Conservation (phyloP, 805 yeast genomes). For the Ogataea pini region DNA sequence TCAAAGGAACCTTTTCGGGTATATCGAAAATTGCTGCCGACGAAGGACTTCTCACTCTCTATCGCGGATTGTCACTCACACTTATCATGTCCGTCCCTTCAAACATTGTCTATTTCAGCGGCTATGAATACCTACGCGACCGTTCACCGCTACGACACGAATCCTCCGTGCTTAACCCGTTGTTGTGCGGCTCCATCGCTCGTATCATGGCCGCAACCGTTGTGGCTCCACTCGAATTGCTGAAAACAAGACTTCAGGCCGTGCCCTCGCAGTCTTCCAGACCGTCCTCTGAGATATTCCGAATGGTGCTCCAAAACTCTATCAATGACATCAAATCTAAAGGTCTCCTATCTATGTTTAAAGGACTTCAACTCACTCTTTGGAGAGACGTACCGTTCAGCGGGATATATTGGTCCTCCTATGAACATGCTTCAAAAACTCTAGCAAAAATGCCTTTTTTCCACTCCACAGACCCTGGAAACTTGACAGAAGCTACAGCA, state of each 20-base stretch:
- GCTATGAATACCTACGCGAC: conserved; percentile 85
- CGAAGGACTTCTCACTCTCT: conserved; percentile 78
- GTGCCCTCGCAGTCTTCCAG: conserved; percentile 52
- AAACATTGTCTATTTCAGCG: conserved; percentile 90
- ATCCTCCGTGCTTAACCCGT: conserved; percentile 57
- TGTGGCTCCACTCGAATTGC: conserved; percentile 83
- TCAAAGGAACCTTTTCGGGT: conserved; percentile 77
- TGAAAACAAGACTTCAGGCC: conserved; percentile 90
- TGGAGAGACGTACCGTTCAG: conserved; percentile 98
- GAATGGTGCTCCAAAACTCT: conserved; percentile 41
- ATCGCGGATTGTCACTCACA: conserved; percentile 87
- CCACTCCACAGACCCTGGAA: conserved; percentile 28
- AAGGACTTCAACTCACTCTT: conserved; percentile 82
- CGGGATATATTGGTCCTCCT: conserved; percentile 90
- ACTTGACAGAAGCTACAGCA: conserved; percentile 19
- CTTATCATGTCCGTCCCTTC: conserved; percentile 89
- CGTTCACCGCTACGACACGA: conserved; percentile 52
- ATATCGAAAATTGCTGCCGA: conserved; percentile 59
- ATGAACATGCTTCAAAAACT: conserved; percentile 51
- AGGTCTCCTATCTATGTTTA: conserved; percentile 71
- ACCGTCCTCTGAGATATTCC: conserved; percentile 44
- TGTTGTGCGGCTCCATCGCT: conserved; percentile 83
- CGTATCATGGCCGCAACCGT: conserved; percentile 79
- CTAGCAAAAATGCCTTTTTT: conserved; percentile 30
- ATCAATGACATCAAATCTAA: conserved; percentile 45